phyloP scores from a whole-genome alignment of 2,329 filamentous ascomycete species.

The Rutstroemia sp. region DNA sequence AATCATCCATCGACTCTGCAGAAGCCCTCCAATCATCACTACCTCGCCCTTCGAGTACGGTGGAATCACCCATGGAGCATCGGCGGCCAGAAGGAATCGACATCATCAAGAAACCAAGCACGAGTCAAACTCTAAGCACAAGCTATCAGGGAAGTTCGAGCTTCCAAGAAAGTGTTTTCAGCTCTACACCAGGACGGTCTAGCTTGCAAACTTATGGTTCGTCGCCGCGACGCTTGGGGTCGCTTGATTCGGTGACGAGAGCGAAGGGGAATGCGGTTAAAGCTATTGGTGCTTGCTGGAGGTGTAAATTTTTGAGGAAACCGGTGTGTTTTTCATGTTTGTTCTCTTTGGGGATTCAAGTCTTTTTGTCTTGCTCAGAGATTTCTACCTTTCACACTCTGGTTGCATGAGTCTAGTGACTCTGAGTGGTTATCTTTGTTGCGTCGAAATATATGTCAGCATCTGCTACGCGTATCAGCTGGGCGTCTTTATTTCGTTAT shows the following conservation, averaged over 20 bases:
- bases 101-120: background rate
- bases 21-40: background rate
- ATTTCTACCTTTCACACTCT: background rate
- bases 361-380: background rate
- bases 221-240: slow-evolving; percentile 3
- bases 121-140: background rate
- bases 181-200: background rate
- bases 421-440: too few species aligned
- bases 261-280: slow-evolving; percentile 13
- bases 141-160: background rate
- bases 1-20: background rate
- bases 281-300: slow-evolving; percentile 15
- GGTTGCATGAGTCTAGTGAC: background rate
- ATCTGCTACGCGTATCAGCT: too few species aligned
- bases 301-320: slow-evolving; percentile 13
- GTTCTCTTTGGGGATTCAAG: background rate
- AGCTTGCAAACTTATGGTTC: slow-evolving; percentile 2
- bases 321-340: slow-evolving; percentile 5
- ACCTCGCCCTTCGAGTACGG: background rate
- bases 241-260: slow-evolving; percentile 5
- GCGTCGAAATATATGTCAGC: too few species aligned
- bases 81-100: background rate
- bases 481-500: background rate
- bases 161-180: slow-evolving; percentile 7
- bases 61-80: background rate